Percentiles rank a stretch among this genome's conserved stretches.
Conservation (phyloP, 2,329 filamentous ascomycete species). For the Botryotinia narcissicola region DNA sequence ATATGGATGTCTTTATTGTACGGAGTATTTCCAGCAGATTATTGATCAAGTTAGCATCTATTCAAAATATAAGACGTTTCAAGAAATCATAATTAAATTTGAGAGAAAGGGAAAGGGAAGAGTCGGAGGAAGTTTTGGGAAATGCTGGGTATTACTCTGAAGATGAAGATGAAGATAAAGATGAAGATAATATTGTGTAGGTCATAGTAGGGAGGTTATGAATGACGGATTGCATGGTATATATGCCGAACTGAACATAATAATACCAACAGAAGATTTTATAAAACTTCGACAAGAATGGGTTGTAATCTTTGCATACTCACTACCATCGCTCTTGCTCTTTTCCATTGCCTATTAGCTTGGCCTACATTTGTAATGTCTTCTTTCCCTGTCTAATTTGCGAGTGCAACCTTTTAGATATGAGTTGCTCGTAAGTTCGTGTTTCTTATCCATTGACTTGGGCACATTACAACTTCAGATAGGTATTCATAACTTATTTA, state of each 20-base stretch:
- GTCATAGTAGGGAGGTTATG: too few species aligned
- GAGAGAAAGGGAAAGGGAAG: too few species aligned
- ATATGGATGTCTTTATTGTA: neutral
- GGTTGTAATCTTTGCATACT: neutral
- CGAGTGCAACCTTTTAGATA: neutral
- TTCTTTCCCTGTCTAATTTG: neutral
- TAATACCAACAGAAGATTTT: too few species aligned
- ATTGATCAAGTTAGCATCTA: fast-evolving
- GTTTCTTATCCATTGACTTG: neutral
- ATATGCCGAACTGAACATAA: too few species aligned
- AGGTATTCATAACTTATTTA: neutral
- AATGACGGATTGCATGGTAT: too few species aligned
- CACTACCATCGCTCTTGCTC: neutral
- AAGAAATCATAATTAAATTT: neutral
- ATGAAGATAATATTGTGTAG: too few species aligned
- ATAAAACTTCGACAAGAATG: too few species aligned
- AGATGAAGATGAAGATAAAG: too few species aligned
- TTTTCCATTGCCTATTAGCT: neutral
- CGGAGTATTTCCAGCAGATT: neutral
- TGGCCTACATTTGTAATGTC: neutral
- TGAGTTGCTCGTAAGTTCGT: neutral
- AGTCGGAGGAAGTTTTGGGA: too few species aligned
- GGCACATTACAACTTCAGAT: neutral
- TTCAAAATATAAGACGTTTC: fast-evolving
- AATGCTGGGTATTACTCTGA: too few species aligned